phyloP scores from a whole-genome alignment of 768 basidiomycete genomes.

The Termitomyces eurrhizus region DNA sequence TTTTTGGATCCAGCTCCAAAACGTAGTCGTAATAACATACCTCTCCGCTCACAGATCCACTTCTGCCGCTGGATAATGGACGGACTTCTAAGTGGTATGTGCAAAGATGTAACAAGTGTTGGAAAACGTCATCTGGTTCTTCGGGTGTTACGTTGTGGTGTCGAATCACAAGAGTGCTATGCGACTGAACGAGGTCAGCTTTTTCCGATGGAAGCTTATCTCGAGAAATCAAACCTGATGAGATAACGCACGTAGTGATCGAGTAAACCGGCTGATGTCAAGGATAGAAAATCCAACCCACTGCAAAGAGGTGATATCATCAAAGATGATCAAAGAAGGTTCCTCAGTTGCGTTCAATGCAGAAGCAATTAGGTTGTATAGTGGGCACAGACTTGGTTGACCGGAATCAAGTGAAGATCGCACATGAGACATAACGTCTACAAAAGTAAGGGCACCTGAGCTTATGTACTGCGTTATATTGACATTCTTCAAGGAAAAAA shows the following conservation, averaged over 20 bases:
- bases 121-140: constrained; percentile 59
- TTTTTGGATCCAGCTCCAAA: not conserved
- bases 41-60: constrained; percentile 75
- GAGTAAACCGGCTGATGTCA: constrained; percentile 53
- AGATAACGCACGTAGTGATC: constrained; percentile 57
- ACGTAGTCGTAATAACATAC: constrained; percentile 29
- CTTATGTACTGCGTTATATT: constrained; percentile 32
- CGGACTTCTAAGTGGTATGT: constrained; percentile 70
- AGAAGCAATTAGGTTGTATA: constrained; percentile 33
- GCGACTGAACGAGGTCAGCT: constrained; percentile 31
- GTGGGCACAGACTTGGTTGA: constrained; percentile 24
- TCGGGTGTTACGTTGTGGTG: constrained; percentile 56
- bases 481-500: constrained; percentile 28
- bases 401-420: constrained; percentile 18
- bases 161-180: constrained; percentile 55
- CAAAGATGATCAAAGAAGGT: constrained; percentile 54
- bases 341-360: constrained; percentile 15
- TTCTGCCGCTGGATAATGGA: constrained; percentile 69
- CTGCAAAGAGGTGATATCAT: constrained; percentile 63
- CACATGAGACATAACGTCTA: constrained; percentile 46
- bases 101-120: constrained; percentile 55
- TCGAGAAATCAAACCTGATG: constrained; percentile 38
- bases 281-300: constrained; percentile 61
- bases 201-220: not conserved
- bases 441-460: constrained; percentile 42